These are phyloP conservation scores for Ilex asprella DNA, from an alignment of 257 asterid genomes.

Conservation along the genomic window DNA sequence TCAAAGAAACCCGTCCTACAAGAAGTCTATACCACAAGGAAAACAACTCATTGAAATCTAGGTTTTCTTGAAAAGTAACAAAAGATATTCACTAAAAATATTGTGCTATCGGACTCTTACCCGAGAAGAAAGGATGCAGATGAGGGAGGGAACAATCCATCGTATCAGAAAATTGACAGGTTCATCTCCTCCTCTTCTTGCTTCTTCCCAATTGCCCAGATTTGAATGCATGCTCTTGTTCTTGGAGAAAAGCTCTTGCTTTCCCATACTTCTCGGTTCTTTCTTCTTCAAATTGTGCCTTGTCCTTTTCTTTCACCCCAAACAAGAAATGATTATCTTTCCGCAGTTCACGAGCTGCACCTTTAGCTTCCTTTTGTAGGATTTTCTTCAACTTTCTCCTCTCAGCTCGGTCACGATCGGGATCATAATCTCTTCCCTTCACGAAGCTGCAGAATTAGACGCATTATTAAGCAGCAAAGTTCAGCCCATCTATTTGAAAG, in stretches of 20 bases:
- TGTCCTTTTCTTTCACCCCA: constrained; percentile 58
- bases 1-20: too few species aligned
- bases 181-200: constrained; percentile 67
- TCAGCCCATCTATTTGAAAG: neutral
- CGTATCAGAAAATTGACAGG: too few species aligned
- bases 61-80: too few species aligned
- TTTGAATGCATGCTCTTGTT: constrained; percentile 86
- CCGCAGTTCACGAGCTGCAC: constrained; percentile 73
- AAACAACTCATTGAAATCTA: too few species aligned
- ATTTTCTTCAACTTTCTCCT: constrained; percentile 57
- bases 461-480: constrained; percentile 10
- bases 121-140: too few species aligned
- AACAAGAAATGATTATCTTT: constrained; percentile 74
- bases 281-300: constrained; percentile 49
- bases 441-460: constrained; percentile 51
- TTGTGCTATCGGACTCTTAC: too few species aligned
- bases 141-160: too few species aligned
- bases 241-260: constrained; percentile 78
- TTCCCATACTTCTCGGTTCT: constrained; percentile 64
- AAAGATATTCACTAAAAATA: too few species aligned
- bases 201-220: constrained; percentile 90
- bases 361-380: constrained; percentile 55
- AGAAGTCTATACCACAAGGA: too few species aligned
- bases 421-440: constrained; percentile 96
- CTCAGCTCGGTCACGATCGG: constrained; percentile 90